phyloP scores from a whole-genome alignment of 805 yeast species.

The Starmerella stigmatis region DNA sequence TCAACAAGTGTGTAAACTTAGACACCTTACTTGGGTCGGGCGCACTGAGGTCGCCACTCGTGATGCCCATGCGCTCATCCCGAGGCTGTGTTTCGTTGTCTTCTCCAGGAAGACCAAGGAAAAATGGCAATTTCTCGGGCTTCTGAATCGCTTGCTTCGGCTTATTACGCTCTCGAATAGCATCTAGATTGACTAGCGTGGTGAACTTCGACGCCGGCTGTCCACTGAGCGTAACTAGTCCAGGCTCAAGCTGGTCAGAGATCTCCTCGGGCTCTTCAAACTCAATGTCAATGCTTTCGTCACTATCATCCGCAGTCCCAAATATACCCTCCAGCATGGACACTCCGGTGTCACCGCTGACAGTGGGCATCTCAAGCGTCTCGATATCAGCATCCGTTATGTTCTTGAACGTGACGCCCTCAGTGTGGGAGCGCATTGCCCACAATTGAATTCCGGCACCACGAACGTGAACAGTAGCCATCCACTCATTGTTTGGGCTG shows the following conservation, averaged over 20 bases:
- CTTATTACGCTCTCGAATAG: slow-evolving; percentile 74
- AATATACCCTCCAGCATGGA: slow-evolving; percentile 65
- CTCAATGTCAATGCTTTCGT: slow-evolving; percentile 32
- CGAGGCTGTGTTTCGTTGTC: slow-evolving; percentile 22
- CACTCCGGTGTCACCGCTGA: slow-evolving; percentile 67
- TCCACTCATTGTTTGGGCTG: slow-evolving; percentile 77
- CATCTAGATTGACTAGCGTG: slow-evolving; percentile 70
- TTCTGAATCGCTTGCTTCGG: slow-evolving; percentile 82
- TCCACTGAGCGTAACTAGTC: slow-evolving; percentile 58
- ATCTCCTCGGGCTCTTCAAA: slow-evolving; percentile 24
- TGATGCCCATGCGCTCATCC: not conserved
- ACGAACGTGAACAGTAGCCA: slow-evolving; percentile 85
- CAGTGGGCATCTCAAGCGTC: slow-evolving; percentile 55
- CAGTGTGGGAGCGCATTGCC: slow-evolving; percentile 84
- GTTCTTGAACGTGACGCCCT: slow-evolving; percentile 55
- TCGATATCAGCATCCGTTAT: slow-evolving; percentile 55
- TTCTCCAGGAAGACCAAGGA: slow-evolving; percentile 39
- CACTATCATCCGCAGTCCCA: slow-evolving; percentile 21
- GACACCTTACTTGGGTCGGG: slow-evolving; percentile 25
- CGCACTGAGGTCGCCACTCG: slow-evolving; percentile 7
- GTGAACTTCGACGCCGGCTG: slow-evolving; percentile 71
- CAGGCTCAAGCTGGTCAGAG: slow-evolving; percentile 47
- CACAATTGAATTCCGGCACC: slow-evolving; percentile 86
- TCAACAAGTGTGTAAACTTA: slow-evolving; percentile 16
- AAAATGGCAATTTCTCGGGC: slow-evolving; percentile 73